These are phyloP conservation scores for Colletotrichum sp. DNA, from an alignment of 2,329 filamentous ascomycete species.

Conservation along the genomic window DNA sequence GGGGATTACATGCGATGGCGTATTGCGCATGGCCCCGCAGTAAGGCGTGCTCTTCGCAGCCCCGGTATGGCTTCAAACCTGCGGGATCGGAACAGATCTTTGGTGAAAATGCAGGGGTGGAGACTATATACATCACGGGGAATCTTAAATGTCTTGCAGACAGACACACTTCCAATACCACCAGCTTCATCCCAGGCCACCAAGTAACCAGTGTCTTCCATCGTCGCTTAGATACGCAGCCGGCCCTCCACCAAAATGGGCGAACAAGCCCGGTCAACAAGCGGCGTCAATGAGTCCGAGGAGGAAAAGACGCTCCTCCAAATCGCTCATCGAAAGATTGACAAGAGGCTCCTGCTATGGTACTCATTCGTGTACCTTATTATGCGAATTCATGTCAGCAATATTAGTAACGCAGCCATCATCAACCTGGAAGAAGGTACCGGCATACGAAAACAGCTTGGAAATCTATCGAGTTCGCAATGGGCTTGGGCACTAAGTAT, in stretches of 20 bases:
- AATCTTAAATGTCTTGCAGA: background rate
- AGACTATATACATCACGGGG: background rate
- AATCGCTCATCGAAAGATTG: constrained; percentile 25
- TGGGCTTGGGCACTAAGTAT: constrained; percentile 29
- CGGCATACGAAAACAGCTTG: constrained; percentile 28
- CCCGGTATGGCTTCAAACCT: background rate
- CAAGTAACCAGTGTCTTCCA: background rate
- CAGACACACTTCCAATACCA: background rate
- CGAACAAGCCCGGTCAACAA: background rate
- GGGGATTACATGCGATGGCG: background rate
- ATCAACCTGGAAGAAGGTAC: constrained; percentile 31
- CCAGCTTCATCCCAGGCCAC: background rate
- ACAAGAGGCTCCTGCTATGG: constrained; percentile 27
- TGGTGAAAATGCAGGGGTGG: background rate
- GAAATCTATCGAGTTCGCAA: constrained; percentile 24
- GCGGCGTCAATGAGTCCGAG: background rate
- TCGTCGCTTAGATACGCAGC: background rate
- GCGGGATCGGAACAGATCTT: background rate
- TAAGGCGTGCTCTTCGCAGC: constrained; percentile 20
- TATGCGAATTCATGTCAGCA: constrained; percentile 28
- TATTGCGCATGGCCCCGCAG: constrained; percentile 18
- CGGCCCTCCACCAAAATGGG: background rate
- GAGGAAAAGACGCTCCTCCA: constrained; percentile 9
- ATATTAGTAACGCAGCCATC: constrained; percentile 30
- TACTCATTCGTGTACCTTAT: constrained; percentile 28